Conservation (phyloP, 2,329 filamentous ascomycete genomes). For the Colletotrichum sp. region DNA sequence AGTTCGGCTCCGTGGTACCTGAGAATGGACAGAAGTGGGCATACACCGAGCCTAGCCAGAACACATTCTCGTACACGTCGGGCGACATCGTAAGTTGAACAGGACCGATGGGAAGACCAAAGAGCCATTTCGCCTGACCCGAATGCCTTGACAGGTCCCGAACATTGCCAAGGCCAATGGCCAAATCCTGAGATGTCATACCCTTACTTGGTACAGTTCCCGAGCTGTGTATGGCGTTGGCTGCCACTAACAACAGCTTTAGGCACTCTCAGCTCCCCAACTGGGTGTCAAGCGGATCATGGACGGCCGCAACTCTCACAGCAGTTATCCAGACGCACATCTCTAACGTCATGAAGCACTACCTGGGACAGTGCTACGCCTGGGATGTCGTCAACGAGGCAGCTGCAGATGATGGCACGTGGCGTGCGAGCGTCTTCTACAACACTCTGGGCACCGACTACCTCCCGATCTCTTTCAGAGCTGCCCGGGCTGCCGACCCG, state of each 20-base stretch:
- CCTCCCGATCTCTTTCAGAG: constrained; percentile 54
- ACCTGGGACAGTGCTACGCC: constrained; percentile 49
- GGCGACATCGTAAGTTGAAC: constrained; percentile 14
- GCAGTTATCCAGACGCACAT: constrained; percentile 57
- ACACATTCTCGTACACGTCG: constrained; percentile 7
- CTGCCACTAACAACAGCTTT: neutral
- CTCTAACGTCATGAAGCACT: constrained; percentile 48
- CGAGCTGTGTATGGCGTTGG: constrained; percentile 2
- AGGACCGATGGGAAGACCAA: neutral
- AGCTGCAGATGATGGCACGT: constrained; percentile 51
- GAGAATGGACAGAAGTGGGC: constrained; percentile 65
- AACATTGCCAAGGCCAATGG: constrained; percentile 51
- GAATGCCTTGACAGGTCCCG: constrained; percentile 34
- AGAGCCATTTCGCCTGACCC: neutral
- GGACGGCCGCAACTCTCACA: constrained; percentile 16
- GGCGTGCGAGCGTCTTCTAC: constrained; percentile 50
- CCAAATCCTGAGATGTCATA: constrained; percentile 68
- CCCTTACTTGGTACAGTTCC: constrained; percentile 50
- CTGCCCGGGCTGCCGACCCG: constrained; percentile 49
- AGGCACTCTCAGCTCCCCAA: constrained; percentile 26
- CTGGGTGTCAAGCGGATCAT: constrained; percentile 26
- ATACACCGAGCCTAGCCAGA: neutral
- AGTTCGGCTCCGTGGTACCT: constrained; percentile 68
- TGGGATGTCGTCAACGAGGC: constrained; percentile 60
- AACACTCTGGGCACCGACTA: constrained; percentile 53